Evolutionary conservation across 1,284 basidiomycete genomes (phyloP), one percentile per base, ranked within the genome.

Genomic region (Ganoderma resinaceum): DNA sequence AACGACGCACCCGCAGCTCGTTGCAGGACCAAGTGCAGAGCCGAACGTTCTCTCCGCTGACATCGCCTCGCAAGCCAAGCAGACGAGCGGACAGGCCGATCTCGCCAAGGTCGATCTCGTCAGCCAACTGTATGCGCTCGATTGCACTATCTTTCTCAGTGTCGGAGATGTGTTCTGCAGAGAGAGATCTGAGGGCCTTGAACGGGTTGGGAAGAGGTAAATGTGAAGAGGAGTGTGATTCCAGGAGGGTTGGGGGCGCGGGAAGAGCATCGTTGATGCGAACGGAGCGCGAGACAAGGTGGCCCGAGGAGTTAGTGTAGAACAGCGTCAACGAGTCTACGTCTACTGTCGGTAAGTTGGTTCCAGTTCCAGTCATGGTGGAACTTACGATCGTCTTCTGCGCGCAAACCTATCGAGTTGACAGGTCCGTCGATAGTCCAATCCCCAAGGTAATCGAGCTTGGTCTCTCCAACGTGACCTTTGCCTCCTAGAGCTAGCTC

Each of bases 181-280:
- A 81, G 14, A 74, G 76, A 65, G 77, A 75, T 72, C 83, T 82
- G n/a, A 86, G 80, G 2, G 81, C 78, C 74, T 88, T 92, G 81
- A 92, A 88, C 2, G 89, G 84, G 68, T 87, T 89, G 12, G 87
- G 82, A 31, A 88, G 78, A 14, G 81, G 80, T 31, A 81, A 72
- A 12, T 77, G 70, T 12, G 67, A 67, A 23, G 66, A 75, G 8
- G 78, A 78, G 33, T 69, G 67, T 6, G 72, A 68, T 4, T 71
- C 66, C 0, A 70, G 72, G n/a, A 69, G n/a, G 8, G 66, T 66
- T 9, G 31, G 66, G 2, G 72, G 64, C 1, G 66, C 49, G 3
- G 71, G 55, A 8, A 63, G 67, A 12, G 52, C 59, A 11, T 72
- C 71, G 53, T 68, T 43, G 9, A 77, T 46, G 23, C 20, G 52